A percentile compares a stretch with the other conserved stretches of the same genome.
phyloP scores from a whole-genome alignment of 225 moss, liverwort and hornwort genomes.

The Bryoerythrophyllum caledonicum region DNA sequence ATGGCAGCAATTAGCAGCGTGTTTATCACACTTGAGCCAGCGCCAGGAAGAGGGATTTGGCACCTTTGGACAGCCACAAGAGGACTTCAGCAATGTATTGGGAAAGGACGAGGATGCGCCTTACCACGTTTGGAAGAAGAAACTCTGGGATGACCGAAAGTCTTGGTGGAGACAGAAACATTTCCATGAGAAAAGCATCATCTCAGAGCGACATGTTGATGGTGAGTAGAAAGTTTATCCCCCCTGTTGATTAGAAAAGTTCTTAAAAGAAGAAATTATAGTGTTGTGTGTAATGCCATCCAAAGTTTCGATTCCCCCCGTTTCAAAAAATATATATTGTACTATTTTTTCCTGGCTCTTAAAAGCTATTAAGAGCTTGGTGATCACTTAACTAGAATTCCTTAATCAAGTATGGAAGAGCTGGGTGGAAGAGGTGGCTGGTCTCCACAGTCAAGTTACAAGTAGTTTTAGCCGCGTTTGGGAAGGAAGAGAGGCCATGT shows the following conservation, averaged over 20 bases:
- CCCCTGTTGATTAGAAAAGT: neutral
- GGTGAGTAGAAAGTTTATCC: conserved; percentile 35
- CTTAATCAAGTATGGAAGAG: too few species aligned
- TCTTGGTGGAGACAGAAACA: conserved; percentile 70
- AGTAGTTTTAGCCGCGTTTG: too few species aligned
- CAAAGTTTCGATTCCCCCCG: too few species aligned
- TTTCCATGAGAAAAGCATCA: conserved; percentile 47
- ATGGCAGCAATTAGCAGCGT: conserved; percentile 71
- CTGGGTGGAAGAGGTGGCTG: too few species aligned
- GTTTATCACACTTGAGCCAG: conserved; percentile 53
- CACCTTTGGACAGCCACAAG: conserved; percentile 24
- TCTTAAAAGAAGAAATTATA: neutral
- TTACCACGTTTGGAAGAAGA: conserved; percentile 41
- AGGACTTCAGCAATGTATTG: conserved; percentile 24
- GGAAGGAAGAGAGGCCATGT: too few species aligned
- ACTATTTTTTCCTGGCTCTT: too few species aligned
- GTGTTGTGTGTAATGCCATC: too few species aligned
- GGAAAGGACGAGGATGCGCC: conserved; percentile 20
- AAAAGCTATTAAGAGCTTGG: too few species aligned
- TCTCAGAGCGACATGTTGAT: conserved; percentile 42
- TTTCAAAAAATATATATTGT: too few species aligned
- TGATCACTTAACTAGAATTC: too few species aligned
- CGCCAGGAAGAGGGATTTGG: conserved; percentile 22
- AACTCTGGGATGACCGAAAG: conserved; percentile 52
- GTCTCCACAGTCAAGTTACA: too few species aligned